Base-by-base conservation (phyloP, 1,139 yeast species). In the Barnettozyma hawaiiensis region DNA sequence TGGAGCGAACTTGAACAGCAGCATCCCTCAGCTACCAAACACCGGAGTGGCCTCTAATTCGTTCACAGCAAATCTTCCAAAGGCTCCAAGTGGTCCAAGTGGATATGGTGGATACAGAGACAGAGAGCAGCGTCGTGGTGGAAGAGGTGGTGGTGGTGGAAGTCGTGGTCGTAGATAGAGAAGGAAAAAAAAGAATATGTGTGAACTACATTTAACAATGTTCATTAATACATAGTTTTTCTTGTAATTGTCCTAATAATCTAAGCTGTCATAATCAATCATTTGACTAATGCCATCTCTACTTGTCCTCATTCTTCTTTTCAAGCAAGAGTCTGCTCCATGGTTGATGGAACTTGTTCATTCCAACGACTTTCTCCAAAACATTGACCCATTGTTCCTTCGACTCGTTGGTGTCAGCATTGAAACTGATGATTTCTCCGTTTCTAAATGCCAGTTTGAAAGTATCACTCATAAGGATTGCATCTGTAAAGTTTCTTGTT, bases 381-480 rank as follows among this genome's bases (percentile, higher is more conserved):
- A 67, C 58, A 3, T 60, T 50, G 40, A 78, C 71, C 94, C 94
- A 84, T 43, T 64, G 64, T 24, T 59, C 57, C 60, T 76, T 78
- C 41, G 76, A 81, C n/a, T 60, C 61, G 43, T 66, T 68, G 42
- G 73, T 74, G 39, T 83, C 84, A 16, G 89, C 84, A 10, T 81
- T 82, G 57, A 84, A 80, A 46, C 76, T 82, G 44, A 84, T 81
- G 5, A 73, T 65, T 59, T 84, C 94, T 3, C 82, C 85, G 57
- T 84, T 80, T 35, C 75, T 73, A 59, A 83, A 83, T 48, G 66
- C 65, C 43, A 84, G 63, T 57, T 76, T 78, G 66, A 83, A 82
- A 14, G 84, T 75, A 50, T 81, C 78, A 44, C 78, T 81, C 52
- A 81, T 66, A 39, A 79, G 61, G 35, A 81, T 66, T 31, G 77